Evolutionary conservation across 441 rosid species (phyloP), one percentile per base, ranked within the genome.

Genomic region (Euphorbia corollata): DNA sequence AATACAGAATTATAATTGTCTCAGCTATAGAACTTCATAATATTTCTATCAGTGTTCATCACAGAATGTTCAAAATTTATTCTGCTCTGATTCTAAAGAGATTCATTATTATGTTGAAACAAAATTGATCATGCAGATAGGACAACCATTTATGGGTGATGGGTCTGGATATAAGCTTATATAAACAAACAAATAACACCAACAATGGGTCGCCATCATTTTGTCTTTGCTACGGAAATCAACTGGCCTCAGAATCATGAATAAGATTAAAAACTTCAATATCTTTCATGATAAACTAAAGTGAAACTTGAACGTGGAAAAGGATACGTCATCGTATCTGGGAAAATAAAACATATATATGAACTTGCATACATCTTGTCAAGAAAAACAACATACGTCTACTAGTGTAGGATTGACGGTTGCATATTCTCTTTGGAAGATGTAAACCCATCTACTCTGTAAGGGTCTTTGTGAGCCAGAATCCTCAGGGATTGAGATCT

Each of bases 381-480:
- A n/a, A 27, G 15, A 48, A 13, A 61, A 39, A 13, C 30, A 61
- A 50, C 77, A 63, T 82, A 91, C 98, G 78, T 90, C 82, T 4
- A 82, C 96, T 70, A 74, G 78, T 0, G 83, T 75, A 66, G 91
- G 96, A 73, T 83, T 75, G 59, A 90, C 92, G 1, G 83, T 78
- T 2, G 96, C 96, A 66, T 75, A 90, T 75, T 92, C 98, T 70
- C 87, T 78, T 77, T 92, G 98, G 77, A 86, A 88, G 58, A 92
- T 10, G 73, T 86, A 90, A 65, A 88, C 86, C 61, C 62, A 83
- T 78, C 79, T 81, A 50, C 63, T 71, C 43, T 65, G 73, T 5
- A 57, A 20, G 61, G 77, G 53, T 32, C 64, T 68, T 72, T 69
- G 79, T 27, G 70, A 73, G 61, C 59, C 72, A 4, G 64, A 69